phyloP scores from a whole-genome alignment of 208 protist genomes.

The Trypanosoma cruzi region DNA sequence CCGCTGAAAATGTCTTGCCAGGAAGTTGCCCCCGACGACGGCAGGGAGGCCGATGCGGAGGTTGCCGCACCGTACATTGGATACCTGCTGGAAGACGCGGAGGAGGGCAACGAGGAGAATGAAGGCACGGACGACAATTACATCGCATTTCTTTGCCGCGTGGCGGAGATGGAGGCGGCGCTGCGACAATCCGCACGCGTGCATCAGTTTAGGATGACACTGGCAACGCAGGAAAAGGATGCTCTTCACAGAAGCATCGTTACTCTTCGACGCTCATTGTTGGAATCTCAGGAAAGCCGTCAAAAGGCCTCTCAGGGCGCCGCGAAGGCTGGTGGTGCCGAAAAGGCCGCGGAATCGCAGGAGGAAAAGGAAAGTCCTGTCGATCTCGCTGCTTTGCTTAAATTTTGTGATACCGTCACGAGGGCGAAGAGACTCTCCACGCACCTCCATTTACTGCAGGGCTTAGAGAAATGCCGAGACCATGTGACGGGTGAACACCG shows the following conservation, averaged over 20 bases:
- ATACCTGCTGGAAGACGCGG: constrained; percentile 24
- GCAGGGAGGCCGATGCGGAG: background rate
- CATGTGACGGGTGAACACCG: background rate
- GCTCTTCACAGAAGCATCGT: constrained; percentile 28
- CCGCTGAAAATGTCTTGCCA: background rate
- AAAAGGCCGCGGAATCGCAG: background rate
- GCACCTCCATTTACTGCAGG: constrained; percentile 1
- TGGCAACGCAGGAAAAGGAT: constrained; percentile 37
- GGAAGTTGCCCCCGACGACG: background rate
- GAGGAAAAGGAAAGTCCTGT: background rate
- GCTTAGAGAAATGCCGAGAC: background rate
- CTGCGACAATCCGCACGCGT: constrained; percentile 20
- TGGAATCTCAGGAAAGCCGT: constrained; percentile 4
- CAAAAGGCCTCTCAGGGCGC: background rate
- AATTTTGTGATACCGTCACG: constrained; percentile 12
- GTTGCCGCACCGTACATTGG: constrained; percentile 19
- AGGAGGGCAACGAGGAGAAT: constrained; percentile 27
- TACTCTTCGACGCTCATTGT: constrained; percentile 2
- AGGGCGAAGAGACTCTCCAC: background rate
- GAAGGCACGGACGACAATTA: constrained; percentile 33
- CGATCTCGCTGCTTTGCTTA: background rate
- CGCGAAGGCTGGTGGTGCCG: background rate
- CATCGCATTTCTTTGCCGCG: constrained; percentile 37
- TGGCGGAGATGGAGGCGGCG: constrained; percentile 47
- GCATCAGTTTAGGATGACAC: constrained; percentile 39